Percentiles rank a stretch among this genome's conserved stretches.
Evolutionary conservation across 2,329 filamentous ascomycete genomes (phyloP).

Genomic region (Magnaporthiopsis rhizophila): DNA sequence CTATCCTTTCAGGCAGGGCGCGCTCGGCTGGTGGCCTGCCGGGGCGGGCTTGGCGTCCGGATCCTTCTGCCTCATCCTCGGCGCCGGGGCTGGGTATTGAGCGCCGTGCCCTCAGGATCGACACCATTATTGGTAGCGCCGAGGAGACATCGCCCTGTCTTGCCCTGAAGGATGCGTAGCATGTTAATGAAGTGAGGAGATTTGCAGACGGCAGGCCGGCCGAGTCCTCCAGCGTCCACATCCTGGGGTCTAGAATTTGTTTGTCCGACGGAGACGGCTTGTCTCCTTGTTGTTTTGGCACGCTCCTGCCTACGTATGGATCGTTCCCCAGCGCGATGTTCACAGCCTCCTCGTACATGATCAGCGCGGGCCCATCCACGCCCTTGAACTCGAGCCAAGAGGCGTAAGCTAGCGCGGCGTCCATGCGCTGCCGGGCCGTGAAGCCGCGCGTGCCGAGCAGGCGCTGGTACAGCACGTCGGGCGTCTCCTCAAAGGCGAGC

Average conservation of each 20-base stretch:
- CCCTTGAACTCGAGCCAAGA: conserved; percentile 76
- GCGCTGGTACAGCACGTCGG: conserved; percentile 73
- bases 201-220: conserved; percentile 59
- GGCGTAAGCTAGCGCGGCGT: conserved; percentile 75
- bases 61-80: neutral
- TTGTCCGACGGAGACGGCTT: neutral
- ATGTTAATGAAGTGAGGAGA: conserved; percentile 65
- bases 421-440: conserved; percentile 66
- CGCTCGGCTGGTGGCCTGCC: neutral
- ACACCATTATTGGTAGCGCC: conserved; percentile 79
- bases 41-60: too few species aligned
- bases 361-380: neutral
- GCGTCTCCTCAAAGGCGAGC: conserved; percentile 52
- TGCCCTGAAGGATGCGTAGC: conserved; percentile 71
- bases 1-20: neutral
- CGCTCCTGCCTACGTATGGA: conserved; percentile 18
- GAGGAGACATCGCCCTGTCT: conserved; percentile 54
- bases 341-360: conserved; percentile 66
- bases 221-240: conserved; percentile 53
- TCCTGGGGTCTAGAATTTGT: conserved; percentile 24
- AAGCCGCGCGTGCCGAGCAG: conserved; percentile 77
- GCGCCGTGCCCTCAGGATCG: conserved; percentile 71
- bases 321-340: conserved; percentile 54
- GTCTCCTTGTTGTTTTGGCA: neutral
- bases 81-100: conserved; percentile 32